These are phyloP conservation scores for Linum tenue DNA, from an alignment of 345 rosid species.

Conservation along the genomic window DNA sequence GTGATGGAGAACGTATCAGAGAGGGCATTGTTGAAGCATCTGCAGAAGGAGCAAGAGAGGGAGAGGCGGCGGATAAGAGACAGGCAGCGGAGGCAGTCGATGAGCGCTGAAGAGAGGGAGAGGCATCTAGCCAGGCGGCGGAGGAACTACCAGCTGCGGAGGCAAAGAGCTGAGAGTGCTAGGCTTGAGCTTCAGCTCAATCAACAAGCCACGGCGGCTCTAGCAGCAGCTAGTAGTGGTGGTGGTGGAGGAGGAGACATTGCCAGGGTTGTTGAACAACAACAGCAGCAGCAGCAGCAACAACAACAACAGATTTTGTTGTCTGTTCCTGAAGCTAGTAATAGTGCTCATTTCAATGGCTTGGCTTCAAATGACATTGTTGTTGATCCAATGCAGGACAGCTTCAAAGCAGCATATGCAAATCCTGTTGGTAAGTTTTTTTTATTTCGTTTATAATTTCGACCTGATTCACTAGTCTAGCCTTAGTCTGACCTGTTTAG, in stretches of 20 bases:
- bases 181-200: constrained; percentile 31
- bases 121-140: constrained; percentile 88
- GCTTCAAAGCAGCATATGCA: constrained; percentile 13
- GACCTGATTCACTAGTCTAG: too few relatives aligned
- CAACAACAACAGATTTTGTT: constrained; percentile 13
- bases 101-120: constrained; percentile 83
- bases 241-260: neutral
- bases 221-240: constrained; percentile 8
- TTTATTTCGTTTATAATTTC: neutral
- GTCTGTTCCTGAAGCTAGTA: constrained; percentile 18
- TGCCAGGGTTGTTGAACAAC: neutral
- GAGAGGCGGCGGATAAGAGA: constrained; percentile 75
- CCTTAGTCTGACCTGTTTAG: neutral
- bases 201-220: neutral
- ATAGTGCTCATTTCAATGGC: constrained; percentile 13
- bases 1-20: constrained; percentile 30
- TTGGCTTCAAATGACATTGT: constrained; percentile 14
- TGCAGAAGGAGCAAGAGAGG: constrained; percentile 67
- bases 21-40: constrained; percentile 31
- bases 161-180: constrained; percentile 52
- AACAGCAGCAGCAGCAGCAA: neutral
- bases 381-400: constrained; percentile 18
- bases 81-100: constrained; percentile 77
- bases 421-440: constrained; percentile 38
- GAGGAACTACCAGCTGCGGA: constrained; percentile 64